Evolutionary conservation across 2,329 filamentous ascomycete species (phyloP).

Genomic region (Metarhizium sp.): DNA sequence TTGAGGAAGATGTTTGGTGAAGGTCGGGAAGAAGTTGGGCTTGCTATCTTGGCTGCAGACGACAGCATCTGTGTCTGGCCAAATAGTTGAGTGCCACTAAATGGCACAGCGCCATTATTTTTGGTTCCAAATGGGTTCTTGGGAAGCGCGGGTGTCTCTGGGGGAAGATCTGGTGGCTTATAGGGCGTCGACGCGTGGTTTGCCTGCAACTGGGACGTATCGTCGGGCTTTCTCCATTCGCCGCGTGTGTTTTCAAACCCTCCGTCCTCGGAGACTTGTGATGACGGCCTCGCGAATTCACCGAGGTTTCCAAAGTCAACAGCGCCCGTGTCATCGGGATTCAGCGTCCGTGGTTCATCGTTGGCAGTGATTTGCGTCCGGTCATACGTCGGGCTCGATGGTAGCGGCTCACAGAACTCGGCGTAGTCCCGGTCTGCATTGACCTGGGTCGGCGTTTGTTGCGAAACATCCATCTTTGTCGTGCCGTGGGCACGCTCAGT

Average conservation of each 20-base stretch:
- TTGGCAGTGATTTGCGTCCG: conserved; percentile 17
- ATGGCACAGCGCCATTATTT: conserved; percentile 22
- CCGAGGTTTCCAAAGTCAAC: conserved; percentile 34
- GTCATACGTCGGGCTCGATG: conserved; percentile 17
- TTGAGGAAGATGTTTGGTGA: conserved; percentile 40
- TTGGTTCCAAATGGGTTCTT: conserved; percentile 38
- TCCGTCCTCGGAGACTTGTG: conserved; percentile 32
- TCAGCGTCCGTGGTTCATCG: conserved; percentile 26
- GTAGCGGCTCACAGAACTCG: conserved; percentile 25
- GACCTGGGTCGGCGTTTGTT: conserved; percentile 45
- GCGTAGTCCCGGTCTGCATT: conserved; percentile 49
- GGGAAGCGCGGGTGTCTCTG: conserved; percentile 40
- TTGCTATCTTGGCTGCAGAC: conserved; percentile 37
- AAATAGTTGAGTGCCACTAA: conserved; percentile 42
- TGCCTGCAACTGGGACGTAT: conserved; percentile 23
- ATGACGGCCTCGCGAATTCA: conserved; percentile 26
- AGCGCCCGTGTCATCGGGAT: conserved; percentile 40
- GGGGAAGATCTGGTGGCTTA: conserved; percentile 16
- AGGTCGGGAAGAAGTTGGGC: conserved; percentile 48
- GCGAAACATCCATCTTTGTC: conserved; percentile 33
- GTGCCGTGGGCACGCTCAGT: background rate
- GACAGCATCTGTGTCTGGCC: conserved; percentile 44
- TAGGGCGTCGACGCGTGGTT: conserved; percentile 21
- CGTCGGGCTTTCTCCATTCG: conserved; percentile 27
- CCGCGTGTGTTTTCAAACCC: conserved; percentile 28